Conservation (phyloP, 2,329 filamentous ascomycete species). For the Colletotrichum salicis region DNA sequence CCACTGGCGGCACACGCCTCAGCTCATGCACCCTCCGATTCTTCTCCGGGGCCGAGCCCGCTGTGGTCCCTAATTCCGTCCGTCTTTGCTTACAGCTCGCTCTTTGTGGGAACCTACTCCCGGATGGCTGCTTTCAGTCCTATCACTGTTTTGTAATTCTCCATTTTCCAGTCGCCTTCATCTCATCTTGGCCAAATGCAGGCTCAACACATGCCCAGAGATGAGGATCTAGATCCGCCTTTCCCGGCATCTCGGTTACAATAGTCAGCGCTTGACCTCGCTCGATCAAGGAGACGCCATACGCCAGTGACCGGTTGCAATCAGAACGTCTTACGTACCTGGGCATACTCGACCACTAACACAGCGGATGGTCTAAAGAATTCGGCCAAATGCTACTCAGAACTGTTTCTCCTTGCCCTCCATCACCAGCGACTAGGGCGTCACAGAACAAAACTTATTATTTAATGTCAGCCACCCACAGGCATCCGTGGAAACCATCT, state of each 20-base stretch:
- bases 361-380: background rate
- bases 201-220: background rate
- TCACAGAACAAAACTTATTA: conserved; percentile 11
- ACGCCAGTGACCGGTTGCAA: background rate
- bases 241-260: conserved; percentile 4
- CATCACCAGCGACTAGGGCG: background rate
- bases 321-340: background rate
- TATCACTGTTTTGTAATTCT: background rate
- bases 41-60: conserved; percentile 26
- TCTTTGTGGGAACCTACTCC: background rate
- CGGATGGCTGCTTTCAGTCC: background rate
- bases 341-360: background rate
- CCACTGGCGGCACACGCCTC: background rate
- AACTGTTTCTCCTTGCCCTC: background rate
- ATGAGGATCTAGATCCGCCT: conserved; percentile 1
- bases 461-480: conserved; percentile 7
- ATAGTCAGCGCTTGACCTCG: background rate
- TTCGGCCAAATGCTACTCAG: background rate
- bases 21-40: conserved; percentile 23
- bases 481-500: conserved; percentile 1
- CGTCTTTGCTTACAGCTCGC: background rate
- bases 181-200: conserved; percentile 12
- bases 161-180: background rate
- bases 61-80: conserved; percentile 18
- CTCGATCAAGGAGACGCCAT: background rate